phyloP scores from a whole-genome alignment of 345 rosid genomes.

The Rhizophora apiculata region DNA sequence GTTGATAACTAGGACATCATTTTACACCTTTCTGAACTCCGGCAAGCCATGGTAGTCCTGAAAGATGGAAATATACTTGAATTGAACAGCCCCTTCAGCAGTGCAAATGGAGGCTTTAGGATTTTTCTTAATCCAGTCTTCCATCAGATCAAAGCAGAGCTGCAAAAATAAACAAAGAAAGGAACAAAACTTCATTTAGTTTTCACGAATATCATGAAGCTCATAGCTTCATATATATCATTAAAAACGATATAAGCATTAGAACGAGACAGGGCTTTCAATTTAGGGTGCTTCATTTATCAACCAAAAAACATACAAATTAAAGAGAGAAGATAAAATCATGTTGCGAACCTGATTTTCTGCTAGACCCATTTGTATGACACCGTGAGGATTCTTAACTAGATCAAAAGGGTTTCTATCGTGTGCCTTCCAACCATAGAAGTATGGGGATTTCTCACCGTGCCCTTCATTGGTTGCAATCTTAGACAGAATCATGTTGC shows the following conservation, averaged over 20 bases:
- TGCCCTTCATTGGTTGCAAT: constrained; percentile 58
- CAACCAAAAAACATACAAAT: not conserved
- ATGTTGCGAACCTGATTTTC: constrained; percentile 63
- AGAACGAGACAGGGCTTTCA: not conserved
- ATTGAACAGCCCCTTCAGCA: constrained; percentile 48
- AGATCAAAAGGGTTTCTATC: constrained; percentile 61
- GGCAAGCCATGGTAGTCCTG: constrained; percentile 87
- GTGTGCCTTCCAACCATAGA: constrained; percentile 86
- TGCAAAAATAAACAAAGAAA: constrained; percentile 14
- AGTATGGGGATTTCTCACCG: constrained; percentile 74
- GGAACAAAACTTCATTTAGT: not conserved
- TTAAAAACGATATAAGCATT: too few relatives aligned
- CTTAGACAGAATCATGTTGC: constrained; percentile 38
- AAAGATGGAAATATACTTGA: constrained; percentile 62
- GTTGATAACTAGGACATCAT: too few relatives aligned
- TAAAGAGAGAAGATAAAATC: not conserved
- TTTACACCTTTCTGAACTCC: constrained; percentile 58
- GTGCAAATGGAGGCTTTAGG: constrained; percentile 79
- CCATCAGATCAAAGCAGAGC: constrained; percentile 61
- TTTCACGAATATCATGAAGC: too few relatives aligned
- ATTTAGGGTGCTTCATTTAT: too few relatives aligned
- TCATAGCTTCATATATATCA: too few relatives aligned
- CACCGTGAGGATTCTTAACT: constrained; percentile 49
- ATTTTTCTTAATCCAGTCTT: constrained; percentile 61
- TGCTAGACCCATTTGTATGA: constrained; percentile 90